Conservation (phyloP, 2,329 filamentous ascomycete species). For the Cladophialophora exuberans region DNA sequence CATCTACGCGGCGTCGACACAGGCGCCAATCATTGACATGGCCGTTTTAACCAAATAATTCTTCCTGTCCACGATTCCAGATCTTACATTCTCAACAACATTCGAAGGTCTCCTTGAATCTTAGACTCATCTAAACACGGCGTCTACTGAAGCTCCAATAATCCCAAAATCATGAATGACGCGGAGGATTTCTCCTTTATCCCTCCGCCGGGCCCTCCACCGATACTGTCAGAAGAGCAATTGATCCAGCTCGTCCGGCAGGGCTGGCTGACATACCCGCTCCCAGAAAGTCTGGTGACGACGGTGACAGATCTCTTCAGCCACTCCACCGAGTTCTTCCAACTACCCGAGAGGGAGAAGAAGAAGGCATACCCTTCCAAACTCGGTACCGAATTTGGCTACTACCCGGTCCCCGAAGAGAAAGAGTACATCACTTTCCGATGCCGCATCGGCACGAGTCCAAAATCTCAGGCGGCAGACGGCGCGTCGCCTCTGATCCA, state of each 20-base stretch:
- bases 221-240: conserved; percentile 23
- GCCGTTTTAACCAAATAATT: no score
- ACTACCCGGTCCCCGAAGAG: conserved; percentile 33
- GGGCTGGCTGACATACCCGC: conserved; percentile 24
- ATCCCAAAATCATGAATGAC: conserved; percentile 4
- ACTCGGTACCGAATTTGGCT: conserved; percentile 36
- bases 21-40: no score
- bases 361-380: conserved; percentile 30
- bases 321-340: conserved; percentile 19
- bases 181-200: not conserved
- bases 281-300: conserved; percentile 10
- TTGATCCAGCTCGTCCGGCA: conserved; percentile 24
- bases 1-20: no score
- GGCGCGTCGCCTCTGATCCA: not conserved
- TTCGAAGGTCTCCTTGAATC: not conserved
- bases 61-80: no score
- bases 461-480: not conserved
- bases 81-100: no score
- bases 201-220: conserved; percentile 28
- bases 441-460: conserved; percentile 16
- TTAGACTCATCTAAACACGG: not conserved
- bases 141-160: not conserved
- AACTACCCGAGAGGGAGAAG: conserved; percentile 11
- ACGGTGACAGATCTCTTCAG: conserved; percentile 15
- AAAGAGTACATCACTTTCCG: conserved; percentile 38